Evolutionary conservation across 75 land plant species (phyloP), one percentile per base, ranked within the genome.

Genomic region (Pseudotsuga menziesii): DNA sequence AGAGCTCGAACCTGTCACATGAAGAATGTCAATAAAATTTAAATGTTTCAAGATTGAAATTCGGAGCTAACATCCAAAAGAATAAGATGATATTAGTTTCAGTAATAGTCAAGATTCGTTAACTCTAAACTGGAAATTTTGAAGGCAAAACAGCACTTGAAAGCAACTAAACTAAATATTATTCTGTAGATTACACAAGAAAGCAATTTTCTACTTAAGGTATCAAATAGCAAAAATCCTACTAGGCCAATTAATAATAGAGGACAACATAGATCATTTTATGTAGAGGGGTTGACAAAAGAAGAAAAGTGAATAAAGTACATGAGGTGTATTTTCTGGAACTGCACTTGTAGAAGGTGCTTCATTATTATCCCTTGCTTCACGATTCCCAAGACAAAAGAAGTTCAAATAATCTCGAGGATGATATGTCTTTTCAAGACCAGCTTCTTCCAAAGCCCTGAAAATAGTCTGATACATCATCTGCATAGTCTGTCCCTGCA

Each of bases 391-490:
- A 35, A 93, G 88, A 76, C 93, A 93, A 48, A 89, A 93, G 76
- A 93, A 93, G 79, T 85, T 91, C 76, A 93, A 76, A 74, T 85
- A 93, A 60, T 93, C 93, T 44, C 72, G 80, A 58, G 93, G 93
- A 35, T 85, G 85, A 71, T 81, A 79, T 4, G 72, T 58, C 12
- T 86, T 72, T 5, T 77, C 81, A 25, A 77, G 69, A 5, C 84
- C 86, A 56, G 57, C 76, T 12, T 84, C 85, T 58, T 80, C 70
- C 54, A 93, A 74, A 52, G 87, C 91, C 23, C 80, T 72, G 56
- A 85, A 89, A 69, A 93, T 87, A 26, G 86, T 76, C 8, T 75
- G 78, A 76, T 91, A 93, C 96, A 93, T 93, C 96, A 93, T 93
- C 76, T 92, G 79, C 82, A 94, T 92, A 39, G 97, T 94, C 69